A percentile compares a stretch with the other conserved stretches of the same genome.
phyloP scores from a whole-genome alignment of 1,284 basidiomycete species.

The Cerioporus squamosus region DNA sequence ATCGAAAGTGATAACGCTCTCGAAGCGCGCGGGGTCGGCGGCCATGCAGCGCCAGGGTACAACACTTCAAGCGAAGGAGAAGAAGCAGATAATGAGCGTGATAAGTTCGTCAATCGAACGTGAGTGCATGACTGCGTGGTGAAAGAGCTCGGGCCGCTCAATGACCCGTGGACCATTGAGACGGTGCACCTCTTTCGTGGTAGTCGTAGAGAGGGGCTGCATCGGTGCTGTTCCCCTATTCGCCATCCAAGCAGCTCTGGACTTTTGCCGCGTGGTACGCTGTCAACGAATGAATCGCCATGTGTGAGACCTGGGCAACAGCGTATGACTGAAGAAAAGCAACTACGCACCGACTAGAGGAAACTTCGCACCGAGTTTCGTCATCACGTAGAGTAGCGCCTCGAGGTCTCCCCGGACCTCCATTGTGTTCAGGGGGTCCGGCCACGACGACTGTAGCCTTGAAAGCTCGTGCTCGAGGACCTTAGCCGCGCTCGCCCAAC shows the following conservation, averaged over 20 bases:
- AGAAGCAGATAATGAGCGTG: constrained; percentile 17
- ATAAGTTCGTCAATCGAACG: constrained; percentile 28
- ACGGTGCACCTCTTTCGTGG: not conserved
- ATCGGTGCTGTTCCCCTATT: constrained; percentile 23
- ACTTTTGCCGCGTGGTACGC: constrained; percentile 45
- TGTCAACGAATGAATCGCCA: constrained; percentile 17
- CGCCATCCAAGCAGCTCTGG: constrained; percentile 39
- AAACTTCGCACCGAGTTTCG: constrained; percentile 58
- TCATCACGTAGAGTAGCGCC: constrained; percentile 66
- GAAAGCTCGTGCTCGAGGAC: constrained; percentile 66
- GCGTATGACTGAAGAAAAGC: not conserved
- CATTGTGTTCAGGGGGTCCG: constrained; percentile 51
- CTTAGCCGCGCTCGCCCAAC: constrained; percentile 71
- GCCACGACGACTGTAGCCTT: constrained; percentile 62
- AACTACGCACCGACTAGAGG: constrained; percentile 57
- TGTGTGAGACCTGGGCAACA: not conserved
- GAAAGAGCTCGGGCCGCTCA: not conserved
- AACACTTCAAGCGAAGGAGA: constrained; percentile 14
- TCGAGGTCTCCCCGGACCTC: constrained; percentile 65
- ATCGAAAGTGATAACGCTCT: constrained; percentile 20
- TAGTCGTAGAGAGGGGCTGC: constrained; percentile 11
- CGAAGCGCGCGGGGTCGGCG: constrained; percentile 18
- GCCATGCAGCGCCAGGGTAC: constrained; percentile 21
- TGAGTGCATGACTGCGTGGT: constrained; percentile 25
- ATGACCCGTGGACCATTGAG: not conserved